Base-by-base conservation (phyloP, 768 basidiomycete species). In the Royoungia palumana region DNA sequence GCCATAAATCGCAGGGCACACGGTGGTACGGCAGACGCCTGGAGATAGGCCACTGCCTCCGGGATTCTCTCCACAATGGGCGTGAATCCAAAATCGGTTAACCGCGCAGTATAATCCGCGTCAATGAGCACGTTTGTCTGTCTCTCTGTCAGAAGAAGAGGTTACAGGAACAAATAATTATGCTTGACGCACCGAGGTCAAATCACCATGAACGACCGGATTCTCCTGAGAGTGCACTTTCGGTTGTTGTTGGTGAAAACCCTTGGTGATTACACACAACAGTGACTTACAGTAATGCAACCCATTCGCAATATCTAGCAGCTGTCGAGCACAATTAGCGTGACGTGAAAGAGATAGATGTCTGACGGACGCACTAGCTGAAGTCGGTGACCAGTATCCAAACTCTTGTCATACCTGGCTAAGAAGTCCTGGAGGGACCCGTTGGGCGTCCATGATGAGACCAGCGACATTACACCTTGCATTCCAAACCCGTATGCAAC, bases 1-100 rank as follows among this genome's bases (percentile, higher is more conserved):
- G 76, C 75, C 2, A 67, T 67, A 74, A 75, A 78, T 0, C 76
- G 69, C 28, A 76, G 61, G 9, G 75, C 70, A 4, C 60, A 60
- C 1, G 53, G 37, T 19, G 19, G 71, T 66, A 4, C 60, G 57
- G 44, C 75, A 60, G 43, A 61, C 46, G 34, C 35, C 5, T 43
- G 54, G 0, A 59, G 54, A n/a, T 59, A 56, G 1, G 6, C 2
- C 19, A 40, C 14, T 3, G 32, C 44, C 34, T 51, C 48, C 0
- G 56, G 53, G 9, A 52, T 52, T 6, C 44, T 55, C 2, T 49
- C 52, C 11, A 46, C 36, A 14, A 59, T 8, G 0, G 74, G 73
- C 17, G 68, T 64, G 36, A 57, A 47, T 2, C 76, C 76, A 40
- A 78, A 78, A 47, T 78, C 76, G 28, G 69, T 67, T 7, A 78